Evolutionary conservation across 306 rosid species (phyloP).

Genomic region (cucumber (Cucumis sativus)): DNA sequence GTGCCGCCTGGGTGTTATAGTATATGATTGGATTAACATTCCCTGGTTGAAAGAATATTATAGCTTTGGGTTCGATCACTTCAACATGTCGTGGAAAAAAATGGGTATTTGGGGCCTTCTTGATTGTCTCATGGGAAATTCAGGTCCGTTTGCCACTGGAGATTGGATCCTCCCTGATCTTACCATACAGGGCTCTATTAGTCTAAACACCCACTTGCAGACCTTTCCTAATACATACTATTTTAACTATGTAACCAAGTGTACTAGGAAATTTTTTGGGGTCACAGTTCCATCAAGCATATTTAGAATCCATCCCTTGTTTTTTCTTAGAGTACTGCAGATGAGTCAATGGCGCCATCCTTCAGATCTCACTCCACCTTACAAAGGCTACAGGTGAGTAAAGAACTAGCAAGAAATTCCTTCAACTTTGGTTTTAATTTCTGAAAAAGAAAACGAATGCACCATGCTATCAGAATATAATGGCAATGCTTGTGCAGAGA

Average conservation of each 20-base stretch:
- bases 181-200: conserved; percentile 81
- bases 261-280: conserved; percentile 65
- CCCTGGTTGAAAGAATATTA: conserved; percentile 76
- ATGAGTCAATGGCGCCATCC: conserved; percentile 95
- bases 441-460: background rate
- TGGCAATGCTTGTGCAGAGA: conserved; percentile 42
- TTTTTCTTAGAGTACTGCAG: conserved; percentile 76
- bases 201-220: conserved; percentile 34
- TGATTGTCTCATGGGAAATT: conserved; percentile 61
- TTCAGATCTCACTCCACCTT: conserved; percentile 66
- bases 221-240: conserved; percentile 85
- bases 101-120: conserved; percentile 70
- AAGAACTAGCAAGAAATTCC: background rate
- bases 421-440: background rate
- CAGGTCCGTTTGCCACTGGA: conserved; percentile 81
- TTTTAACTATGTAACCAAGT: conserved; percentile 90
- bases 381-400: conserved; percentile 72
- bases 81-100: conserved; percentile 68
- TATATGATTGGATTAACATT: conserved; percentile 89
- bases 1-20: conserved; percentile 74
- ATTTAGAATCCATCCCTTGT: conserved; percentile 67
- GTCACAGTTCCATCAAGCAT: conserved; percentile 73
- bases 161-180: conserved; percentile 99
- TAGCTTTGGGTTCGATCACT: conserved; percentile 93
- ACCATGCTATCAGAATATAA: background rate